These are phyloP conservation scores for Trichocladium antarcticum DNA, from an alignment of 495 filamentous ascomycete genomes.

Conservation along the genomic window DNA sequence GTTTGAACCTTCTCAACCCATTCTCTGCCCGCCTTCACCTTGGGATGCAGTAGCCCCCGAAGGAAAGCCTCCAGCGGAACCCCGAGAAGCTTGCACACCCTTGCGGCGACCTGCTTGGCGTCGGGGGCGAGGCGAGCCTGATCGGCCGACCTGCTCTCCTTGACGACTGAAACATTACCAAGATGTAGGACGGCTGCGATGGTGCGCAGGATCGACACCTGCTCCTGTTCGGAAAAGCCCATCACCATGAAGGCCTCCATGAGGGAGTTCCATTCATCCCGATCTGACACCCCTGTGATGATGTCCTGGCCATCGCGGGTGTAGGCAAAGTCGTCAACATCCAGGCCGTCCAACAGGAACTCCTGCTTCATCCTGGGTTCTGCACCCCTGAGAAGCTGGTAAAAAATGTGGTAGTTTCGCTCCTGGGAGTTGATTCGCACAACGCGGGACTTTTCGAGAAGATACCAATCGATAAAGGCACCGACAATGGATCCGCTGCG, in stretches of 20 bases:
- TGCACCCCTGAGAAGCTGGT: slow-evolving; percentile 83
- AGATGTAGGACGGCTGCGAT: slow-evolving; percentile 87
- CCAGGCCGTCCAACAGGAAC: slow-evolving; percentile 59
- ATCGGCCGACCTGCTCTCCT: slow-evolving; percentile 80
- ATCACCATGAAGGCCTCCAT: slow-evolving; percentile 92
- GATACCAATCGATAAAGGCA: slow-evolving; percentile 97
- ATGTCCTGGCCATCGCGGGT: slow-evolving; percentile 81
- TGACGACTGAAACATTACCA: slow-evolving; percentile 79
- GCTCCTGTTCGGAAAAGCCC: slow-evolving; percentile 83
- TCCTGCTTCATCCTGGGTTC: slow-evolving; percentile 58
- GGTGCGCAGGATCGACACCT: slow-evolving; percentile 69
- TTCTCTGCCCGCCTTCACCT: slow-evolving; percentile 88
- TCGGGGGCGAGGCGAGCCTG: slow-evolving; percentile 75
- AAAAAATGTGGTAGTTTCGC: slow-evolving; percentile 96
- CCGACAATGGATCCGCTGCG: slow-evolving; percentile 85
- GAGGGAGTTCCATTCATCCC: slow-evolving; percentile 77
- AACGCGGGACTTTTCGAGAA: slow-evolving; percentile 92
- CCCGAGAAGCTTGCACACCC: slow-evolving; percentile 73
- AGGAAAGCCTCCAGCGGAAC: slow-evolving; percentile 76
- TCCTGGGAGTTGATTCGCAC: slow-evolving; percentile 77
- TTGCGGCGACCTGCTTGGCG: slow-evolving; percentile 56
- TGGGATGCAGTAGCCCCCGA: slow-evolving; percentile 79
- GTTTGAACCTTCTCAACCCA: slow-evolving; percentile 98
- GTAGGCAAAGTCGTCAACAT: slow-evolving; percentile 81
- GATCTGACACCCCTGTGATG: slow-evolving; percentile 84